Evolutionary conservation across 2,329 filamentous ascomycete species (phyloP).

Genomic region (Orbilia quercus): DNA sequence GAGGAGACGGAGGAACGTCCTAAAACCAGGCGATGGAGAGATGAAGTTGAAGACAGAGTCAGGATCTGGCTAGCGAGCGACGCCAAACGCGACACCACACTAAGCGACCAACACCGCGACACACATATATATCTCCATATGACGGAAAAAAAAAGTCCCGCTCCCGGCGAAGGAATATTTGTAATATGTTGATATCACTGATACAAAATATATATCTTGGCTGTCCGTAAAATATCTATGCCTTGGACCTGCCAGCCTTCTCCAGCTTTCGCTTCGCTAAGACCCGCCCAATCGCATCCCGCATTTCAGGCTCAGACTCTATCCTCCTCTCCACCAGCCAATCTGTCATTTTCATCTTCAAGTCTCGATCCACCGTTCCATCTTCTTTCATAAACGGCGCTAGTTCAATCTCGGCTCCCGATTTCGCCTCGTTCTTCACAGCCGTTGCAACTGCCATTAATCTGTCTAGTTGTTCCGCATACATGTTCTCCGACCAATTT

Average conservation of each 20-base stretch:
- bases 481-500: conserved; percentile 60
- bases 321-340: conserved; percentile 90
- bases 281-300: conserved; percentile 78
- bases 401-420: conserved; percentile 80
- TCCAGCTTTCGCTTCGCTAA: conserved; percentile 72
- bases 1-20: conserved; percentile 63
- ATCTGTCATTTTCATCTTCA: conserved; percentile 80
- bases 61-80: conserved; percentile 48
- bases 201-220: not conserved
- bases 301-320: conserved; percentile 80
- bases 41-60: conserved; percentile 28
- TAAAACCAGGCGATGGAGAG: conserved; percentile 17
- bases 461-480: conserved; percentile 70
- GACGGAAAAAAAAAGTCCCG: no score
- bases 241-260: conserved; percentile 68
- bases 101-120: conserved; percentile 5
- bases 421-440: conserved; percentile 75
- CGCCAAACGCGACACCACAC: conserved; percentile 39
- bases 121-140: not conserved
- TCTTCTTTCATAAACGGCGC: conserved; percentile 82
- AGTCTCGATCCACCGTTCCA: conserved; percentile 69
- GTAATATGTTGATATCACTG: not conserved
- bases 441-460: conserved; percentile 72
- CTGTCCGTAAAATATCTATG: not conserved
- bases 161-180: no score